Base-by-base conservation (phyloP, 257 asterid genomes). In the Leonotis leonurus region DNA sequence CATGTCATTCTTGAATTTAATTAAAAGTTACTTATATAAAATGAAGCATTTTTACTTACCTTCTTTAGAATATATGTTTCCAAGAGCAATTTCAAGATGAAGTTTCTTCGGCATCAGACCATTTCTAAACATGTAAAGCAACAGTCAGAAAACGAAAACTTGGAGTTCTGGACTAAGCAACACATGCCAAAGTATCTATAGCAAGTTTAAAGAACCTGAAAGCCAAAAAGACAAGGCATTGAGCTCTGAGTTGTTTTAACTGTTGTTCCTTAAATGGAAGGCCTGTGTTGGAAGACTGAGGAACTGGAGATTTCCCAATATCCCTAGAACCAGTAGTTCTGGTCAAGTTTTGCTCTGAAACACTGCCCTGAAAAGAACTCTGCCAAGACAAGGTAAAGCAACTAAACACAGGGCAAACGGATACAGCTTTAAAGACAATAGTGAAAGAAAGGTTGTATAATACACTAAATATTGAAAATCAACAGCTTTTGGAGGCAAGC, bases 31-130 rank as follows among this genome's bases (percentile, higher is more conserved):
- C 33, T 25, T 50, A 62, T 55, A 64, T 44, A 48, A 65, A 27
- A 62, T 63, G 55, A 72, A 64, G 66, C 50, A 73, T 50, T 70
- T n/a, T 32, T 49, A 64, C 35, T 21, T 75, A 93, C 99, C 99
- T 80, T 93, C 96, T 82, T 78, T 85, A 27, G 86, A 70, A 76
- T 68, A 68, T 71, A 80, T 68, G 71, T 87, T 85, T 68, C 97
- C 99, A 43, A 93, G 95, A 52, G 99, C 99, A 75, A 89, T 83
- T 70, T 93, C 99, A 67, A 93, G 99, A 79, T 93, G 99, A 78
- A 84, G 91, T 74, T 85, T 82, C 85, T 89, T 93, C 11, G 99
- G 99, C 78, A 80, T 75, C 78, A 90, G 53, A 60, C 98, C 96
- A 67, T 88, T 90, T 80, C 98, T 92, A 78, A 79, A 69, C 60